A percentile compares a stretch with the other conserved stretches of the same genome.
Conservation (phyloP, 176 grass and related monocot species). For the Aegilops longissima region DNA sequence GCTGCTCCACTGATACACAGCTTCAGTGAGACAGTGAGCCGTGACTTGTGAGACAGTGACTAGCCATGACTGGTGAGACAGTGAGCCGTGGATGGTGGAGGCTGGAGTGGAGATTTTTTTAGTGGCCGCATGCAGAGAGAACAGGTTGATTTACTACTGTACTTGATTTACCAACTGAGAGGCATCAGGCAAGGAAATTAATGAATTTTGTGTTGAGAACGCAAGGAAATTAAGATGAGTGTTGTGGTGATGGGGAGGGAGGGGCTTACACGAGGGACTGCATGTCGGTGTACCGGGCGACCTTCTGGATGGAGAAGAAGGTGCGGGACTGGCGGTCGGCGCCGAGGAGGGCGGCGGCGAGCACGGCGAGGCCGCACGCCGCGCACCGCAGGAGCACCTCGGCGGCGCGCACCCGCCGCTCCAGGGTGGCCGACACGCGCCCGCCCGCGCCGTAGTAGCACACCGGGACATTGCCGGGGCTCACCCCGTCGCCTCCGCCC, state of each 20-base stretch:
- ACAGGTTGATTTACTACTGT: neutral
- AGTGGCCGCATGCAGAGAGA: neutral
- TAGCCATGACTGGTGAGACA: too few species aligned
- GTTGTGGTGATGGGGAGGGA: neutral
- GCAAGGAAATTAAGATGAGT: neutral
- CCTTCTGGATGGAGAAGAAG: slow-evolving; percentile 79
- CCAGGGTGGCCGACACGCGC: slow-evolving; percentile 49
- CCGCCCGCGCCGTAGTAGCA: slow-evolving; percentile 55
- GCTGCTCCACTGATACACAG: neutral
- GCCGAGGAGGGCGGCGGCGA: slow-evolving; percentile 65
- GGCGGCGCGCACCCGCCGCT: slow-evolving; percentile 65
- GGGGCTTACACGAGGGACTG: slow-evolving; percentile 78
- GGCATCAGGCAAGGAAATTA: neutral
- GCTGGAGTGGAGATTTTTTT: neutral
- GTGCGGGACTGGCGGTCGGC: slow-evolving; percentile 53
- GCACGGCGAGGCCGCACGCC: slow-evolving; percentile 58
- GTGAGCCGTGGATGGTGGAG: too few species aligned
- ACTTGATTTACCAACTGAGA: neutral
- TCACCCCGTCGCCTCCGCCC: slow-evolving; percentile 38
- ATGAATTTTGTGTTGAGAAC: too few species aligned
- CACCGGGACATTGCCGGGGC: slow-evolving; percentile 67
- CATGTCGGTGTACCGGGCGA: slow-evolving; percentile 78
- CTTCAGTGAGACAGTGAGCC: neutral
- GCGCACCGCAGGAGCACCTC: slow-evolving; percentile 72
- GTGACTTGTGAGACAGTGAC: too few species aligned